Percentiles rank a stretch among this genome's conserved stretches.
phyloP scores from a whole-genome alignment of 2,329 filamentous ascomycete genomes.

The Dothideomycetes sp. region DNA sequence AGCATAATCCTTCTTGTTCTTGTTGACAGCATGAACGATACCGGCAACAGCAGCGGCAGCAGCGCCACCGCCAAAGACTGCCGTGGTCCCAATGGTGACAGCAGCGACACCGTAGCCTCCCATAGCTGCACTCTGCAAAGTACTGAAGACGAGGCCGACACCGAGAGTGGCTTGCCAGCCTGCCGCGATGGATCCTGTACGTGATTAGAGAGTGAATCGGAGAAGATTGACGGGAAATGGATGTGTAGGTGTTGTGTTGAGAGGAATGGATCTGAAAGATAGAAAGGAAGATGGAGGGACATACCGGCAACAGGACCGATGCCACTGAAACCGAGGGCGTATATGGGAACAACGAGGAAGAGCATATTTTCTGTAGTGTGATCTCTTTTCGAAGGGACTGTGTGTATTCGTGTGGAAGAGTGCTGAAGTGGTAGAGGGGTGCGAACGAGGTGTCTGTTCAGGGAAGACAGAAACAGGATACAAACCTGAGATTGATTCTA shows the following conservation, averaged over 20 bases:
- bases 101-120: conserved; percentile 23
- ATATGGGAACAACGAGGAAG: too few relatives aligned
- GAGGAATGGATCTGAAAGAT: neutral
- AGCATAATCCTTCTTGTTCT: too few relatives aligned
- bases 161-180: conserved; percentile 20
- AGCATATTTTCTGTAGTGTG: too few relatives aligned
- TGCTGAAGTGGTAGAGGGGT: too few relatives aligned
- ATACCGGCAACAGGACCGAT: conserved; percentile 1
- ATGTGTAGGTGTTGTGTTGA: neutral
- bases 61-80: conserved; percentile 19
- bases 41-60: conserved; percentile 14
- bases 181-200: conserved; percentile 20
- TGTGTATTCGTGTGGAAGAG: too few relatives aligned
- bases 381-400: too few relatives aligned
- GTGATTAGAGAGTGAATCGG: neutral
- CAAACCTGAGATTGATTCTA: too few relatives aligned
- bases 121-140: conserved; percentile 26
- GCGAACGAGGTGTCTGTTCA: too few relatives aligned
- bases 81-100: too few relatives aligned
- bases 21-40: neutral
- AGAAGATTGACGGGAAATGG: neutral
- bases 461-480: too few relatives aligned
- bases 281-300: neutral
- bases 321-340: neutral
- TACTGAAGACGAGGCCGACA: conserved; percentile 20